These are phyloP conservation scores for Pichia exigua DNA, from an alignment of 805 yeast species.

Conservation along the genomic window DNA sequence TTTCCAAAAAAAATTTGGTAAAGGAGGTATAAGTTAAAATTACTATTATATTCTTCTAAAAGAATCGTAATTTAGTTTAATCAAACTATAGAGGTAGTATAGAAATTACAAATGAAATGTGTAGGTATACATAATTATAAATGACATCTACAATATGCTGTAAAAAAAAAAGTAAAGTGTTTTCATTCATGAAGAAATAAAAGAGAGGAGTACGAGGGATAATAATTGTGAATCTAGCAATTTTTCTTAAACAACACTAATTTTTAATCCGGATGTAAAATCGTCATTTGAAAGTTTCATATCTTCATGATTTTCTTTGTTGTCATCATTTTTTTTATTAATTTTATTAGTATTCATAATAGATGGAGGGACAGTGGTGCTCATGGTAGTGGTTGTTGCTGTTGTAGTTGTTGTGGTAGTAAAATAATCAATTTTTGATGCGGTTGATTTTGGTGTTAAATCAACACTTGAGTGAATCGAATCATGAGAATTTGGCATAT, in stretches of 20 bases:
- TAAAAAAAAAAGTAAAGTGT: neutral
- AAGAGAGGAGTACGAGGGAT: neutral
- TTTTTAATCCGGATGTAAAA: constrained; percentile 8
- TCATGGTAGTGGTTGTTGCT: neutral
- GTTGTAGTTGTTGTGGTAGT: neutral
- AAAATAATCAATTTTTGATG: neutral
- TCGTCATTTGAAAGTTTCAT: constrained; percentile 5
- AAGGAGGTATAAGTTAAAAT: constrained; percentile 2
- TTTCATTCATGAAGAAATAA: neutral
- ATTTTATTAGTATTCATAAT: neutral
- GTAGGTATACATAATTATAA: neutral
- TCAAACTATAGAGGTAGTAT: neutral
- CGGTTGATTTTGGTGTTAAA: neutral
- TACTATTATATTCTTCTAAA: too few species aligned
- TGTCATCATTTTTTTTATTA: constrained; percentile 1
- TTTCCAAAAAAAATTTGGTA: constrained; percentile 6
- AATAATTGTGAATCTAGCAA: constrained; percentile 6
- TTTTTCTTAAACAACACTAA: constrained; percentile 5
- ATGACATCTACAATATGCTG: neutral
- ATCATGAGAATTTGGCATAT: neutral
- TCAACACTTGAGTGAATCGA: neutral
- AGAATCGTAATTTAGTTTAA: neutral
- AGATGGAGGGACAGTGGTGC: neutral
- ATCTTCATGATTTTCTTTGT: neutral
- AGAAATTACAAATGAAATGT: neutral